Evolutionary conservation across 805 yeast genomes (phyloP).

Genomic region (Scheffersomyces amazonensis): DNA sequence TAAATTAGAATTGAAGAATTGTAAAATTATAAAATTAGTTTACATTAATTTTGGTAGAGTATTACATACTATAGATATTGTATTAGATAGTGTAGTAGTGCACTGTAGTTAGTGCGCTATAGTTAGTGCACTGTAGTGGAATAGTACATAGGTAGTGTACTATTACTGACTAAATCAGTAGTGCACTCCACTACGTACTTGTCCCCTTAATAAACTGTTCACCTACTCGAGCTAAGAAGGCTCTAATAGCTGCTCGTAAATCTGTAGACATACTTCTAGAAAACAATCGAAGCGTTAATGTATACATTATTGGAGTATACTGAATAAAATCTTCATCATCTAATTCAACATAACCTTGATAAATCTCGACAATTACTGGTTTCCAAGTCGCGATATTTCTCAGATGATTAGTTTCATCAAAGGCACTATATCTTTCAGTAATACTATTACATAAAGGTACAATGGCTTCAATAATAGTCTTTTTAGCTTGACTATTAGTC

Average conservation of each 20-base stretch:
- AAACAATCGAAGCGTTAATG: conserved; percentile 54
- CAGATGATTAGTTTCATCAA: conserved; percentile 76
- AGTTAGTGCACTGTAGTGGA: too few species aligned
- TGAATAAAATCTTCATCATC: conserved; percentile 66
- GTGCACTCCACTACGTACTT: neutral
- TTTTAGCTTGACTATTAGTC: conserved; percentile 44
- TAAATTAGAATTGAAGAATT: too few species aligned
- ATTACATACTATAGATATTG: too few species aligned
- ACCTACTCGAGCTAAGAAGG: conserved; percentile 54
- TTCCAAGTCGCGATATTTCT: conserved; percentile 83
- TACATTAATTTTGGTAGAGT: too few species aligned
- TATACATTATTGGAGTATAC: conserved; percentile 60
- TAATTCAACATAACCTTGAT: conserved; percentile 77
- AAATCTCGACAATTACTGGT: conserved; percentile 87
- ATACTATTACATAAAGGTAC: conserved; percentile 69
- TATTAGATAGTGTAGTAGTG: too few species aligned
- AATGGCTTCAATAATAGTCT: conserved; percentile 49
- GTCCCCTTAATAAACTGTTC: conserved; percentile 26
- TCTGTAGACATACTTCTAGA: conserved; percentile 62
- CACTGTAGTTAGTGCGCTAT: too few species aligned
- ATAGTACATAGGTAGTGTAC: too few species aligned
- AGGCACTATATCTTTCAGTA: conserved; percentile 62
- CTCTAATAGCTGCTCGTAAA: conserved; percentile 57
- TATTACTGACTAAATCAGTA: too few species aligned
- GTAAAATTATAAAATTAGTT: too few species aligned